These are phyloP conservation scores for Solanum habrochaites DNA, from an alignment of 257 asterid species.

Conservation along the genomic window DNA sequence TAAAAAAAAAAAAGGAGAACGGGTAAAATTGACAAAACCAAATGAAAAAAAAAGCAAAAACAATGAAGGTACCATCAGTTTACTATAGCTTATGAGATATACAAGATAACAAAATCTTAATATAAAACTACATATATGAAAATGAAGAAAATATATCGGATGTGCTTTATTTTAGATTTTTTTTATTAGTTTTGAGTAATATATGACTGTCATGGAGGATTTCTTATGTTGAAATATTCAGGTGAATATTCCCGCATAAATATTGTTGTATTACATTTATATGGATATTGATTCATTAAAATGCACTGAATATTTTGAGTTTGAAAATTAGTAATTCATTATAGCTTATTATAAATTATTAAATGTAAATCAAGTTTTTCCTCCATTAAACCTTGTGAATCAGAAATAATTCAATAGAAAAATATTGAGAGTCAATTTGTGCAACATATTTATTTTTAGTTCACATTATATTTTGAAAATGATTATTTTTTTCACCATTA, in stretches of 20 bases:
- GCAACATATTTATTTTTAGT: background rate
- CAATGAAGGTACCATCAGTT: too few relatives aligned
- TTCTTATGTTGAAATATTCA: background rate
- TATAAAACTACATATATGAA: background rate
- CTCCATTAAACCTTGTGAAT: background rate
- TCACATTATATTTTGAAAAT: too few relatives aligned
- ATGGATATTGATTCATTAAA: background rate
- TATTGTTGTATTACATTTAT: background rate
- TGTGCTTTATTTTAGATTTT: too few relatives aligned
- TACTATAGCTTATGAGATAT: background rate
- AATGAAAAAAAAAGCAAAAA: too few relatives aligned
- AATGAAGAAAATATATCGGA: too few relatives aligned
- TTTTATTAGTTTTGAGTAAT: background rate
- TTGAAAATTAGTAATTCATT: background rate
- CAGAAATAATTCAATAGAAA: background rate
- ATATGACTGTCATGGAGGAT: background rate
- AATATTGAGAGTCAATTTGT: too few relatives aligned
- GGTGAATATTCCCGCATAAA: background rate
- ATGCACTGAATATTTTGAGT: background rate
- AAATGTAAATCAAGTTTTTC: background rate
- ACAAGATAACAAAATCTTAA: background rate
- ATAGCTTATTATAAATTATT: background rate
- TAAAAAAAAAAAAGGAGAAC: too few relatives aligned
- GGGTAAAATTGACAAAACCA: too few relatives aligned
- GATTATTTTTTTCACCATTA: background rate